Evolutionary conservation across 208 protist species (phyloP).

Genomic region (Leishmania guyanensis): DNA sequence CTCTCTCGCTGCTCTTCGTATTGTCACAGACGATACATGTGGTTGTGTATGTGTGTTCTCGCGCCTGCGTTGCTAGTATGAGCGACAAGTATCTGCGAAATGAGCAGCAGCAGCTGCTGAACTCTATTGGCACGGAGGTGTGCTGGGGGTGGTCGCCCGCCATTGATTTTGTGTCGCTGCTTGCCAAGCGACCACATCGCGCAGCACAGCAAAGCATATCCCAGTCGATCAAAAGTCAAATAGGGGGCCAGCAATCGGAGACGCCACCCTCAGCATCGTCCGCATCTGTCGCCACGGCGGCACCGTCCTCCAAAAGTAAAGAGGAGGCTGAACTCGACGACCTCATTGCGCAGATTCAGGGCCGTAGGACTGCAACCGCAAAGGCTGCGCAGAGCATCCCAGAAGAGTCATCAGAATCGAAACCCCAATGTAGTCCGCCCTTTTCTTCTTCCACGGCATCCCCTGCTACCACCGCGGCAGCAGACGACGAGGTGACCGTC

Average conservation of each 20-base stretch:
- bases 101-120: constrained; percentile 81
- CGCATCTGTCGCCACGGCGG: neutral
- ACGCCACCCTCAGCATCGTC: neutral
- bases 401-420: neutral
- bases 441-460: neutral
- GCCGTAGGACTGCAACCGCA: neutral
- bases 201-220: neutral
- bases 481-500: constrained; percentile 37
- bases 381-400: neutral
- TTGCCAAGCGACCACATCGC: constrained; percentile 27
- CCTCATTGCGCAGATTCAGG: constrained; percentile 44
- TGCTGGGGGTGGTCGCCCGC: constrained; percentile 91
- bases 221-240: neutral
- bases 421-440: no score
- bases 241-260: neutral
- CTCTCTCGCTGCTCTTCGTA: neutral
- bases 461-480: neutral
- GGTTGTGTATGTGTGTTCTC: neutral
- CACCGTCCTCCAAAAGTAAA: constrained; percentile 9
- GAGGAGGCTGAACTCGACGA: constrained; percentile 44
- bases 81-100: constrained; percentile 88
- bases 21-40: neutral
- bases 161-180: constrained; percentile 68
- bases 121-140: constrained; percentile 82
- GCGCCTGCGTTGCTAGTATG: constrained; percentile 35